These are phyloP conservation scores for Trapa bicornis DNA, from an alignment of 345 rosid species.

Conservation along the genomic window DNA sequence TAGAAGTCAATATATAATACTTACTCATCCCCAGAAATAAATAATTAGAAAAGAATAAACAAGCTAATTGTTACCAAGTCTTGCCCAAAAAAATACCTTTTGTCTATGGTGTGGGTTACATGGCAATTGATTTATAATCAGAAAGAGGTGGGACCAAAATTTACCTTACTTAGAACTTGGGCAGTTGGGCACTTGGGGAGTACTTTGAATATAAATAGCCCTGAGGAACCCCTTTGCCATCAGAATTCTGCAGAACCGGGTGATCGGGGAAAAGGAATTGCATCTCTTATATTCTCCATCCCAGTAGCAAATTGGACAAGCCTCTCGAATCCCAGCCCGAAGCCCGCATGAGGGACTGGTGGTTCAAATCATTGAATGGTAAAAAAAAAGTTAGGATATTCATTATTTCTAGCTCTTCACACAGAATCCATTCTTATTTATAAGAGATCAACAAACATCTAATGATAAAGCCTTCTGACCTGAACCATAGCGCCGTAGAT, in stretches of 20 bases:
- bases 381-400: background rate
- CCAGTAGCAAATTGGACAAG: conserved; percentile 94
- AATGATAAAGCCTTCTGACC: conserved; percentile 28
- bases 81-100: background rate
- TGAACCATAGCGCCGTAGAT: conserved; percentile 60
- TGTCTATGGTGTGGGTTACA: too few relatives aligned
- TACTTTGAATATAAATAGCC: background rate
- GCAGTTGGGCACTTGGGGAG: background rate
- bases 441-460: background rate
- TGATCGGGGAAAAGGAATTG: conserved; percentile 85
- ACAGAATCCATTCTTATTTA: too few relatives aligned
- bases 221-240: background rate
- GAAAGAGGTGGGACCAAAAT: background rate
- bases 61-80: too few relatives aligned
- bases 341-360: conserved; percentile 98
- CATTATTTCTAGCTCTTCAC: background rate
- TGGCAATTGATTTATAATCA: background rate
- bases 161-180: background rate
- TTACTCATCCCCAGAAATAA: too few relatives aligned
- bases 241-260: conserved; percentile 90
- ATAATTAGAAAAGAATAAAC: too few relatives aligned
- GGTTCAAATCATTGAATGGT: background rate
- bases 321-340: conserved; percentile 91
- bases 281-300: conserved; percentile 82
- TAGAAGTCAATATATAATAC: too few relatives aligned